A percentile compares a stretch with the other conserved stretches of the same genome.
phyloP scores from a whole-genome alignment of 1,284 basidiomycete species.

The Sporisorium sorghi region DNA sequence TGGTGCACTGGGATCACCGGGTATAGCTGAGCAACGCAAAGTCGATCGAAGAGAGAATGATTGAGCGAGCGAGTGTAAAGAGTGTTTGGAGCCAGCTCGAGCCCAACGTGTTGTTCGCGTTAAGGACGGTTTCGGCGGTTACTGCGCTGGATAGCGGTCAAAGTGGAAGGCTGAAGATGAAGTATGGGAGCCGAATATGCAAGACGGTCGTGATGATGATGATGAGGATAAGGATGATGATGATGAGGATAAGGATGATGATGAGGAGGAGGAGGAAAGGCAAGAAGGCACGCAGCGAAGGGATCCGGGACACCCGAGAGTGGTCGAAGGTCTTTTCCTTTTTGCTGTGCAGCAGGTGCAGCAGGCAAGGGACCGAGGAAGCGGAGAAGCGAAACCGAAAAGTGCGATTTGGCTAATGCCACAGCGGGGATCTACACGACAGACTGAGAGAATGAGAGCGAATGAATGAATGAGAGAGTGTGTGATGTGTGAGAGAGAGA shows the following conservation, averaged over 20 bases:
- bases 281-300: slow-evolving; percentile 11
- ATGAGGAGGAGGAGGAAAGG: neutral
- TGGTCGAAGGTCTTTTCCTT: neutral
- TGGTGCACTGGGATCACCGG: neutral
- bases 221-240: no score
- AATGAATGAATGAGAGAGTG: no score
- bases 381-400: slow-evolving; percentile 3
- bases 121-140: slow-evolving; percentile 6
- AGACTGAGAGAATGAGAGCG: neutral
- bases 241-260: neutral
- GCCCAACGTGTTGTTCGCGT: neutral
- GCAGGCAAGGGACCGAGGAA: neutral
- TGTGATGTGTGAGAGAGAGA: neutral
- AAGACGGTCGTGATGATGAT: no score
- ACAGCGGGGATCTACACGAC: neutral
- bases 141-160: slow-evolving; percentile 5
- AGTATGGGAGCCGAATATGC: slow-evolving; percentile 2
- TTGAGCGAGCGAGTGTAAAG: neutral
- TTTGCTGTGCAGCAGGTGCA: no score
- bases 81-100: neutral
- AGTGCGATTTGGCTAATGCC: neutral
- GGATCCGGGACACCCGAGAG: slow-evolving; percentile 41
- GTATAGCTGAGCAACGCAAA: neutral
- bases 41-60: neutral
- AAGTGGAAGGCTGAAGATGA: slow-evolving; percentile 5